Base-by-base conservation (phyloP, 2,329 filamentous ascomycete species). In the Remersonia thermophila region DNA sequence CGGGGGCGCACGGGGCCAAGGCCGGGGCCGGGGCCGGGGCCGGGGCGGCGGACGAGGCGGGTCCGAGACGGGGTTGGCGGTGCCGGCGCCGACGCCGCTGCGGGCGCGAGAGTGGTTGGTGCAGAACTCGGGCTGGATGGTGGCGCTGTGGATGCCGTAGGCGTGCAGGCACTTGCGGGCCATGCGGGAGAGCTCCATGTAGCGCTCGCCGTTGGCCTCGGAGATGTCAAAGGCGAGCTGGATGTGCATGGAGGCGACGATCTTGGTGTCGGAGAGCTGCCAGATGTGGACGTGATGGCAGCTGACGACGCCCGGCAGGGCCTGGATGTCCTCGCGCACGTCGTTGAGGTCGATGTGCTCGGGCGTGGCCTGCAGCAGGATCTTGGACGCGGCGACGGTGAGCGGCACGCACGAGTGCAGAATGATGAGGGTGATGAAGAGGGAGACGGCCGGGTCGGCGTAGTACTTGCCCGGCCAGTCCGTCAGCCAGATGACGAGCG, bases 221-320 rank as follows among this genome's bases (percentile, higher is more conserved):
- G 86, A 80, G 57, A 93, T 86, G 48, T 87, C 83, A 56, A 93
- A 94, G 32, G 79, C 77, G 15, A 98, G 81, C 56, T 94, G 85
- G 30, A 98, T 80, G 55, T 98, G 91, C 59, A 98, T 74, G 9
- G 83, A 91, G 10, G 91, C 89, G 27, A 98, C 81, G 25, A 94
- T 69, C 64, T 95, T 94, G 35, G 86, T 91, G 55, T 96, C 89
- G 12, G 83, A 93, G 25, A 98, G 72, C 58, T 96, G 89, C 91
- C 91, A 98, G 43, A 98, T 86, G 56, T 98, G 91, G 15, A 98
- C 71, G 56, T 98, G 89, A 60, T 98, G 91, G 53, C 86, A 94
- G 55, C 82, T 85, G 42, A 91, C 67, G 32, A 98, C 82, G 29
- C 87, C 87, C 0, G 82, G 80, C 5, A 98, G 74, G 12, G 73